phyloP scores from a whole-genome alignment of 352 stramenopile species.

The Globisporangium orthogonon region DNA sequence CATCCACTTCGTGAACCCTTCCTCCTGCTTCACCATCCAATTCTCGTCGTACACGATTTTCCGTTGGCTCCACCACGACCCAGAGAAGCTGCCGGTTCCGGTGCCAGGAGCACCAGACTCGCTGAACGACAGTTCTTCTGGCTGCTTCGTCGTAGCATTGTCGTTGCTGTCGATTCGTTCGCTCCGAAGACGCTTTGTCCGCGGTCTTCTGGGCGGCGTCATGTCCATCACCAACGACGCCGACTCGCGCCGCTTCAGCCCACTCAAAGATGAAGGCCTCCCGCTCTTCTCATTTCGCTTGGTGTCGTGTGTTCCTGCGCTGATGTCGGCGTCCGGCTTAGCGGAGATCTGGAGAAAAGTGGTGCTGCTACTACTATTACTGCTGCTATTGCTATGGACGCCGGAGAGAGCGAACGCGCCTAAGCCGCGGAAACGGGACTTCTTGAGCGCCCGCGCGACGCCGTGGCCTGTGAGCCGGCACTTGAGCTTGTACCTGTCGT shows the following conservation, averaged over 20 bases:
- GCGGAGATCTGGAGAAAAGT: conserved; percentile 7
- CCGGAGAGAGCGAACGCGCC: conserved; percentile 7
- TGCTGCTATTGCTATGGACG: neutral
- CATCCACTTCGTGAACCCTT: conserved; percentile 84
- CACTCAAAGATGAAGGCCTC: neutral
- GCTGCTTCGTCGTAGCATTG: conserved; percentile 9
- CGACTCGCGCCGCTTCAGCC: conserved; percentile 27
- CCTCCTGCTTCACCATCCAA: conserved; percentile 76
- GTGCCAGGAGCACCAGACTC: neutral
- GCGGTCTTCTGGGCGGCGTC: conserved; percentile 23
- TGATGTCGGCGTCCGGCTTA: neutral
- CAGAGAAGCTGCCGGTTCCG: conserved; percentile 19
- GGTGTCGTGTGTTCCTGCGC: neutral
- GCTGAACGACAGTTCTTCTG: conserved; percentile 3
- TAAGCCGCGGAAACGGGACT: conserved; percentile 19
- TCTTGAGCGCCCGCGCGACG: conserved; percentile 16
- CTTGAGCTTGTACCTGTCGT: conserved; percentile 47
- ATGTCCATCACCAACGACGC: conserved; percentile 28
- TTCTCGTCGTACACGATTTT: conserved; percentile 65
- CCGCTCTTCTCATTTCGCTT: neutral
- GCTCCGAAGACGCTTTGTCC: conserved; percentile 18
- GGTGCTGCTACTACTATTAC: neutral
- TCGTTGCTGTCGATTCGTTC: conserved; percentile 6
- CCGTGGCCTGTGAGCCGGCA: conserved; percentile 34
- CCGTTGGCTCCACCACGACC: conserved; percentile 72